Evolutionary conservation across 1,284 basidiomycete genomes (phyloP), one percentile per base, ranked within the genome.

Genomic region (Ustilago lituana): DNA sequence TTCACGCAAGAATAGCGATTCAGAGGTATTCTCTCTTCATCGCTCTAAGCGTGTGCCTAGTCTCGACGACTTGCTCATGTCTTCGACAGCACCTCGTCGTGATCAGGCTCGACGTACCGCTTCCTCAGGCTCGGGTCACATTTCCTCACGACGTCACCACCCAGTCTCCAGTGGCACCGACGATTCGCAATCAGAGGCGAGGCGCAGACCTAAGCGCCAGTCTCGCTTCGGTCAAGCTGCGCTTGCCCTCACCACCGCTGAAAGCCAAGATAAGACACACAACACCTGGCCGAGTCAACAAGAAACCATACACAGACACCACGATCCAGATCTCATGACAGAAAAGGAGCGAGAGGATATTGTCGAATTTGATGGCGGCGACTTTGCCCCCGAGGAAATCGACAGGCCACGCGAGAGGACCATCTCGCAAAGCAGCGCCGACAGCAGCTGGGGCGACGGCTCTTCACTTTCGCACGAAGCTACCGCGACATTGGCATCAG

Each of bases 331-430:
- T 11, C 51, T 70, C 31, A 61, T 74, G 55, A 64, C 59, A 2
- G 64, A 74, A 23, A 70, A 60, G 46, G 67, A 70, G 37, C 38
- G 57, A n/a, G 67, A 70, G 26, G 61, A 70, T 27, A 49, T 70
- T 12, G 61, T 70, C 37, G 67, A 70, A n/a, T 70, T 70, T 17
- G 67, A 59, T 33, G 61, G 67, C 5, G 67, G 61, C 19, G 61
- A 70, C 20, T 70, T 70, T 22, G 35, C 67, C 5, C 51, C 66
- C 5, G 70, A 76, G 20, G 60, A 73, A 5, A 19, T 57, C 10
- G 60, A 59, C 5, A 29, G 23, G 20, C 31, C 47, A 4, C 39
- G 60, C 5, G 41, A 63, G 19, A 51, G 60, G 19, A 55, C 66
- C 5, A 40, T 63, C 11, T 63, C 66, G 24, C 59, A 59, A 17